Conservation (phyloP, 148 eudicot genomes). For the Silene uniflora region DNA sequence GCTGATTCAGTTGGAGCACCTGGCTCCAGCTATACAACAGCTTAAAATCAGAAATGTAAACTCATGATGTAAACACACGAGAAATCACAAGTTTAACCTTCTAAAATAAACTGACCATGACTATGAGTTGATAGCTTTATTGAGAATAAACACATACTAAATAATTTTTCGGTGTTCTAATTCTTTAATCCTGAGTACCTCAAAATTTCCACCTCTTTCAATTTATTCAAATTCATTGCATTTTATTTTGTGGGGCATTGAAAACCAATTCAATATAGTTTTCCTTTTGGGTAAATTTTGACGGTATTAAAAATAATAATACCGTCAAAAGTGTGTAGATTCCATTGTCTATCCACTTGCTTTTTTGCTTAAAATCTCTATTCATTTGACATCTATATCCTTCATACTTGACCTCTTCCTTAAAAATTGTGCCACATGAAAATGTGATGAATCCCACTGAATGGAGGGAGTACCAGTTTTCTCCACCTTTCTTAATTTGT, state of each 20-base stretch:
- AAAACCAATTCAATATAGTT: not conserved
- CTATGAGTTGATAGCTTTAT: too few species aligned
- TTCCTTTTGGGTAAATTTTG: not conserved
- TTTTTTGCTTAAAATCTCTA: not conserved
- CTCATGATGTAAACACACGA: too few species aligned
- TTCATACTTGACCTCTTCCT: not conserved
- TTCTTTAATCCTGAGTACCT: not conserved
- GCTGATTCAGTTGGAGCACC: too few species aligned
- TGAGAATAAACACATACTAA: too few species aligned
- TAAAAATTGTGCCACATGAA: not conserved
- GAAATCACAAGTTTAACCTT: too few species aligned
- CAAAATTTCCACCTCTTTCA: not conserved
- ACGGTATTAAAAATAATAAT: too few species aligned
- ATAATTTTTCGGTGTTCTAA: too few species aligned
- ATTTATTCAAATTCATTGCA: not conserved
- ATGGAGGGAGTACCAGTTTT: not conserved
- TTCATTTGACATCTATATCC: not conserved
- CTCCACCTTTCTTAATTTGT: not conserved
- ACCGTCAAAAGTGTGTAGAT: not conserved
- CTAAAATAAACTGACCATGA: too few species aligned
- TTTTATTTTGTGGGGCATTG: not conserved
- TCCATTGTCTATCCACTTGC: not conserved
- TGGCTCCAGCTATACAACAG: too few species aligned
- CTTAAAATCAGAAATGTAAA: too few species aligned
- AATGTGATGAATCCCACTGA: not conserved